phyloP scores from a whole-genome alignment of 768 basidiomycete genomes.

The Guyanaporus albipodus region DNA sequence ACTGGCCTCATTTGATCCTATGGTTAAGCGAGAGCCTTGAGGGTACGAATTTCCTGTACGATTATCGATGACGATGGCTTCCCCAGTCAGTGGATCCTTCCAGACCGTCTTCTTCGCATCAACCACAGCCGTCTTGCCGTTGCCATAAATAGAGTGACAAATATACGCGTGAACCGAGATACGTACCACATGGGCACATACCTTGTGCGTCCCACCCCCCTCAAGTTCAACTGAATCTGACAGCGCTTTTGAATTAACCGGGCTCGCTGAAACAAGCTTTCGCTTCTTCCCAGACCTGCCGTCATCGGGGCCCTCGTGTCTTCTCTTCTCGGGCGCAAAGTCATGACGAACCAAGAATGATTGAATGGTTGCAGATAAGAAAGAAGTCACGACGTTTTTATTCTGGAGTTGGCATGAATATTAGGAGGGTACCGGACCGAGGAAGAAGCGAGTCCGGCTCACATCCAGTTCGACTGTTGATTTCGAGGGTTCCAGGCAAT shows the following conservation, averaged over 20 bases:
- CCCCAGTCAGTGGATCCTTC: constrained; percentile 61
- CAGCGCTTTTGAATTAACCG: constrained; percentile 4
- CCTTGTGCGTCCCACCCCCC: constrained; percentile 6
- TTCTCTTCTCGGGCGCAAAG: constrained; percentile 38
- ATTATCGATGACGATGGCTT: constrained; percentile 57
- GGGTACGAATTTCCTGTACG: constrained; percentile 66
- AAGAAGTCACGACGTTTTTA: constrained; percentile 46
- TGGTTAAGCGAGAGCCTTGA: constrained; percentile 17
- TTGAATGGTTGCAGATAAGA: constrained; percentile 57
- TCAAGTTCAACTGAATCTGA: constrained; percentile 2
- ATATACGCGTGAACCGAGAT: constrained; percentile 3
- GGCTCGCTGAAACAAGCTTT: constrained; percentile 33
- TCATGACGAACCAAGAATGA: constrained; percentile 62
- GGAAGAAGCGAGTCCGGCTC: constrained; percentile 17
- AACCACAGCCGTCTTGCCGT: constrained; percentile 26
- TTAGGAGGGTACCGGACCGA: constrained; percentile 9
- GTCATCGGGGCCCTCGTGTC: constrained; percentile 10
- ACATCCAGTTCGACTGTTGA: constrained; percentile 65
- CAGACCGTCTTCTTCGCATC: constrained; percentile 37
- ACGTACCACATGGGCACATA: constrained; percentile 22
- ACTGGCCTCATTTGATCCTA: constrained; percentile 5
- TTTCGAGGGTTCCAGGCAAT: constrained; percentile 79
- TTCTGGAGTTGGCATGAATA: constrained; percentile 43
- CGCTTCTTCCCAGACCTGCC: constrained; percentile 49
- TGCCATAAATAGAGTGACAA: constrained; percentile 8